Conservation (phyloP, 192 early-diverging fungal species). For the Linnemannia hyalina region DNA sequence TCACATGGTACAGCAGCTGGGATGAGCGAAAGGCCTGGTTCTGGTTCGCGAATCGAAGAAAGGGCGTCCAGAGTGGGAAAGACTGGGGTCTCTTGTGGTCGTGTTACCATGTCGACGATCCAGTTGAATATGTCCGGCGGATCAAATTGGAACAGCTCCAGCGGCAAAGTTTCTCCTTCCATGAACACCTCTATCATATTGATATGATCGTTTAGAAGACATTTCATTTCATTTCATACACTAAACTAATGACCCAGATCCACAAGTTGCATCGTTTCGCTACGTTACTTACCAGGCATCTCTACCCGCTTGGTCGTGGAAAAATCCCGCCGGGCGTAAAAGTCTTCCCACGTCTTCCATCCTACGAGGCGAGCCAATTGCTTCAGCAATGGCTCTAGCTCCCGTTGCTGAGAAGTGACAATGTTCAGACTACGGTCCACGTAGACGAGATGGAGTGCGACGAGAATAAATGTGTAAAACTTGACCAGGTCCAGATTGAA, state of each 20-base stretch:
- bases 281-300: slow-evolving; percentile 23
- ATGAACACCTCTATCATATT: slow-evolving; percentile 22
- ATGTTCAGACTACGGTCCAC: slow-evolving; percentile 67
- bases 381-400: slow-evolving; percentile 47
- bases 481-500: slow-evolving; percentile 20
- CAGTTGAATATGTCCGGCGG: slow-evolving; percentile 43
- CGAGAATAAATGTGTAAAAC: slow-evolving; percentile 56
- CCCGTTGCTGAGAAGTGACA: slow-evolving; percentile 33
- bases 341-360: slow-evolving; percentile 50
- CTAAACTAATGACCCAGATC: too few relatives aligned
- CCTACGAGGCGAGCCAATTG: slow-evolving; percentile 38
- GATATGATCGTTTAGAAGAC: too few relatives aligned
- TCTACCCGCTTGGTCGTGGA: neutral
- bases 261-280: too few relatives aligned
- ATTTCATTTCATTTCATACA: neutral
- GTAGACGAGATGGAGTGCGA: slow-evolving; percentile 66
- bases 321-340: slow-evolving; percentile 48
- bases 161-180: neutral
- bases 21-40: neutral
- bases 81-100: neutral
- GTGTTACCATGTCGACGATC: slow-evolving; percentile 32
- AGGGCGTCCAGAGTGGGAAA: slow-evolving; percentile 41
- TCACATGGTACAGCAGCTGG: slow-evolving; percentile 16
- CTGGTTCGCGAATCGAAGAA: slow-evolving; percentile 30
- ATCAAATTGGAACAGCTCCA: slow-evolving; percentile 6